Conservation (phyloP, 805 yeast genomes). For the Blastobotrys attinorum region DNA sequence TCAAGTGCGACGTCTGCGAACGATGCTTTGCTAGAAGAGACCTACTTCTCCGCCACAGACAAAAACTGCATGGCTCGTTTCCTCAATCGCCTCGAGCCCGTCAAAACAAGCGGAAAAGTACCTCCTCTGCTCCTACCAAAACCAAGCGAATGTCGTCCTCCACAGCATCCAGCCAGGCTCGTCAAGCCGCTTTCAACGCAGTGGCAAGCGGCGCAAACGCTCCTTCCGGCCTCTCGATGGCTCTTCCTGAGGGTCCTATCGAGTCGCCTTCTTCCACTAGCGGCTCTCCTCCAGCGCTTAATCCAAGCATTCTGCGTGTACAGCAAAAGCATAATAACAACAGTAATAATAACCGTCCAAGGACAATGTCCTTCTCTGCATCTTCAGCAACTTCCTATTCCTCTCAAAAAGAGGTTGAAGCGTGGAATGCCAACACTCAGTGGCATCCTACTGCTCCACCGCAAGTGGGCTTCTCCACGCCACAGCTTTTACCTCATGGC, state of each 20-base stretch:
- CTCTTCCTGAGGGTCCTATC: neutral
- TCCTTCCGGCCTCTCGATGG: neutral
- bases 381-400: conserved; percentile 54
- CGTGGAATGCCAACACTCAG: conserved; percentile 10
- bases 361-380: conserved; percentile 50
- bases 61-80: conserved; percentile 61
- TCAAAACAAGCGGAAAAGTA: conserved; percentile 4
- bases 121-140: conserved; percentile 3
- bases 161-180: neutral
- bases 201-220: conserved; percentile 1
- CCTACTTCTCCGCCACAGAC: conserved; percentile 77
- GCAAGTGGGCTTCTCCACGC: conserved; percentile 76
- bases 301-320: neutral
- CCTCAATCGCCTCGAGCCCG: conserved; percentile 20
- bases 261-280: neutral
- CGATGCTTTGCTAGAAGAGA: conserved; percentile 86
- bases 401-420: conserved; percentile 36
- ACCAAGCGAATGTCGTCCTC: neutral
- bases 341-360: conserved; percentile 11
- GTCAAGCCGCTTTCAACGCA: neutral
- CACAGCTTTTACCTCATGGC: conserved; percentile 53
- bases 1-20: conserved; percentile 93
- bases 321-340: neutral
- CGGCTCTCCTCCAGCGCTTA: neutral
- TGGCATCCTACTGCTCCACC: conserved; percentile 37